Evolutionary conservation across 2,329 filamentous ascomycete species (phyloP), one percentile per base, ranked within the genome.

Genomic region (Massarina eburnea): DNA sequence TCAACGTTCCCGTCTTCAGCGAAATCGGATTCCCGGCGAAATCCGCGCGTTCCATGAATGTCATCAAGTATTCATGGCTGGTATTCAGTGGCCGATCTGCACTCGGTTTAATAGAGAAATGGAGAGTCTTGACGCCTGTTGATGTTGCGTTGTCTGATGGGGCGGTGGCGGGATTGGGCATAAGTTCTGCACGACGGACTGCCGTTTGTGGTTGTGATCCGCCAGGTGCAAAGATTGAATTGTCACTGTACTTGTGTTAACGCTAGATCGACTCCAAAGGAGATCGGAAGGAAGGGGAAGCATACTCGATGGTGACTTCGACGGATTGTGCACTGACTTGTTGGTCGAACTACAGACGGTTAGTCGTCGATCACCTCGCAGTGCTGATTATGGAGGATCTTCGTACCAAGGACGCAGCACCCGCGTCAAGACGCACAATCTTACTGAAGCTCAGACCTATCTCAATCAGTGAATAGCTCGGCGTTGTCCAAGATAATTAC

Each of bases 11-110:
- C 8, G 53, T 57, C n/a, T 45, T 46, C 14, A 57, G n/a, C 4
- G 32, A 38, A 34, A 57, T 41, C 8, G 33, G 44, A 20, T 57
- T 52, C 12, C 21, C 48, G 18, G 22, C 10, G 35, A 57, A 57
- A 26, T 54, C 51, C 2, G 41, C 46, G 17, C 48, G 41, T 37
- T 57, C 53, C 20, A 57, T 46, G 39, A 57, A 57, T 7, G 47
- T 43, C 36, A 57, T 40, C 4, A 46, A 29, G 37, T 57, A 57
- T 33, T 57, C 53, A 34, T 57, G 53, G 35, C 46, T 52, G 35
- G 45, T 17, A 24, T 57, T 57, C 12, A 57, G 38, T 15, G 53
- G 46, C 4, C 49, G 29, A 4, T 45, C 34, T 18, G 38, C 33
- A 27, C 49, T 52, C n/a, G 48, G 48, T 18, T 43, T 46, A 20